Evolutionary conservation across 1,139 yeast species (phyloP).

Genomic region (Candida buenavistaensis): DNA sequence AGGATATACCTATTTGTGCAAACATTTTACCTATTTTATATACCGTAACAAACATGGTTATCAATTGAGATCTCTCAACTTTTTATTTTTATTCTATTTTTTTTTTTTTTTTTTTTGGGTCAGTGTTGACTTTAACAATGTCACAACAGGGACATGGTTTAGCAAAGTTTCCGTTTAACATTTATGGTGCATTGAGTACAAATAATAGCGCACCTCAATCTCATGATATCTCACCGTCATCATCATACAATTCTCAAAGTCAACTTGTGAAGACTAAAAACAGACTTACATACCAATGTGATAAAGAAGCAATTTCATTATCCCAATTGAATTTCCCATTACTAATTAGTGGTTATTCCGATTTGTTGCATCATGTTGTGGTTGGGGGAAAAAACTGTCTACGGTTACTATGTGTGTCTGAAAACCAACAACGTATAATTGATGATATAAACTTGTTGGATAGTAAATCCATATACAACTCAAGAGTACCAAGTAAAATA

Average conservation of each 20-base stretch:
- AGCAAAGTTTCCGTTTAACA: slow-evolving; percentile 36
- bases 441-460: slow-evolving; percentile 49
- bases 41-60: slow-evolving; percentile 5
- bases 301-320: slow-evolving; percentile 28
- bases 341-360: slow-evolving; percentile 10
- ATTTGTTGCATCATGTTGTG: slow-evolving; percentile 36
- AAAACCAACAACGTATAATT: slow-evolving; percentile 36
- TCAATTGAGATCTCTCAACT: too few species aligned
- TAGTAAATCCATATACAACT: slow-evolving; percentile 46
- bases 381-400: slow-evolving; percentile 62
- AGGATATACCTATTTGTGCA: slow-evolving; percentile 33
- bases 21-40: slow-evolving; percentile 17
- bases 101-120: background rate
- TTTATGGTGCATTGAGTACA: slow-evolving; percentile 29
- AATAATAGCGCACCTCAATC: slow-evolving; percentile 15
- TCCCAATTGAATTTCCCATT: slow-evolving; percentile 25
- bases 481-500: slow-evolving; percentile 34
- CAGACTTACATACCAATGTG: slow-evolving; percentile 27
- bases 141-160: slow-evolving; percentile 18
- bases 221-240: slow-evolving; percentile 17
- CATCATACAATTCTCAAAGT: slow-evolving; percentile 20
- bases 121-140: slow-evolving; percentile 4
- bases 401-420: slow-evolving; percentile 46
- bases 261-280: slow-evolving; percentile 7
- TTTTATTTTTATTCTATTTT: background rate